Evolutionary conservation across 331 rosid genomes (phyloP).

Genomic region (Stylosanthes scabra): DNA sequence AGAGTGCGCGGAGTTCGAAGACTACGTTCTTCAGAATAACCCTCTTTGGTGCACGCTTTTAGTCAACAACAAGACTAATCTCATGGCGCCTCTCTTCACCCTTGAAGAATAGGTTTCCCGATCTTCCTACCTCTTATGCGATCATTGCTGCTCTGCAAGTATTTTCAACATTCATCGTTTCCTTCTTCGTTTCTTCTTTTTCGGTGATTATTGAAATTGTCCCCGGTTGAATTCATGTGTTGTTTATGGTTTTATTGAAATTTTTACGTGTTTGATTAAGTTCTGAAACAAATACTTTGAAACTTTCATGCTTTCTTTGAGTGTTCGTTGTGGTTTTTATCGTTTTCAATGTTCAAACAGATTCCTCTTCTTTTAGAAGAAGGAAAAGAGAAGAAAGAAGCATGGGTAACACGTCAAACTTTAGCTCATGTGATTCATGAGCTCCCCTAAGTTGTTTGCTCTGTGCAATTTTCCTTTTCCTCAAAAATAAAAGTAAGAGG

Average conservation of each 20-base stretch:
- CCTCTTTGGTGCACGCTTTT: constrained; percentile 84
- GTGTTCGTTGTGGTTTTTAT: too few relatives aligned
- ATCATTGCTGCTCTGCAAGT: constrained; percentile 85
- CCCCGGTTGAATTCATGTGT: constrained; percentile 17
- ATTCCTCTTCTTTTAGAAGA: too few relatives aligned
- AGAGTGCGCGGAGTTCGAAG: constrained; percentile 70
- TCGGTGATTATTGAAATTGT: not conserved
- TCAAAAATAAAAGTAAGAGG: too few relatives aligned
- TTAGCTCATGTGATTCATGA: too few relatives aligned
- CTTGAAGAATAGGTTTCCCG: constrained; percentile 70
- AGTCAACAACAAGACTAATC: constrained; percentile 57
- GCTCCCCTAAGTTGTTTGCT: too few relatives aligned
- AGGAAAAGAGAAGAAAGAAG: too few relatives aligned
- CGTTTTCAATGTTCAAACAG: not conserved
- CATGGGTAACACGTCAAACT: too few relatives aligned
- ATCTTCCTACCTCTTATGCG: constrained; percentile 72
- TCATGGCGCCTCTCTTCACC: constrained; percentile 74
- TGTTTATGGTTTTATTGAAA: not conserved
- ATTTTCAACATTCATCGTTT: too few relatives aligned
- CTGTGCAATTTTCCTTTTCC: too few relatives aligned
- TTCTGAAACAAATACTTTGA: constrained; percentile 7
- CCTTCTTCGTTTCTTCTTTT: constrained; percentile 4
- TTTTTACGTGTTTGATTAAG: not conserved
- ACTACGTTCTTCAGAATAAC: constrained; percentile 58
- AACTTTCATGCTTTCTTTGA: not conserved